These are phyloP conservation scores for Orbilia blumenaviensis DNA, from an alignment of 2,329 filamentous ascomycete species.

Conservation along the genomic window DNA sequence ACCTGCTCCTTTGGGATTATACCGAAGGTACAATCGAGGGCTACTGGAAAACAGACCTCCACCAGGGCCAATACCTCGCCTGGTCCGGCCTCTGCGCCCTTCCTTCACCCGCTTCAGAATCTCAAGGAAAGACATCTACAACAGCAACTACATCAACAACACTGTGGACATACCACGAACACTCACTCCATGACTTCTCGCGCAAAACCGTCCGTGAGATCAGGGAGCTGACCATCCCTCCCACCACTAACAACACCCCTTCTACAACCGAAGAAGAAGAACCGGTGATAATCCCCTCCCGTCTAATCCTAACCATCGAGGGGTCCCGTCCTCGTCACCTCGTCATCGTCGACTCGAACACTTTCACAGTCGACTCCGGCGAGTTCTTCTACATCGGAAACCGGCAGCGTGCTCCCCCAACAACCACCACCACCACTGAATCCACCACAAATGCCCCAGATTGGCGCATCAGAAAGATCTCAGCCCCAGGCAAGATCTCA, in stretches of 20 bases:
- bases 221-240: conserved; percentile 24
- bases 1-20: conserved; percentile 70
- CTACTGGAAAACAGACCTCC: conserved; percentile 46
- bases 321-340: conserved; percentile 37
- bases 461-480: conserved; percentile 41
- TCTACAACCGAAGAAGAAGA: neutral
- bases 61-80: conserved; percentile 70
- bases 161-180: conserved; percentile 48
- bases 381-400: conserved; percentile 49
- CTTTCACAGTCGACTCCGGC: conserved; percentile 38
- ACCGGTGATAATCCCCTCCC: conserved; percentile 5
- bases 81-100: conserved; percentile 71
- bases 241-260: too few relatives aligned
- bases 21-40: conserved; percentile 60
- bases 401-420: conserved; percentile 1
- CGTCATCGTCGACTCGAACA: conserved; percentile 35
- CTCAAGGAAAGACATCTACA: conserved; percentile 8
- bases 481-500: conserved; percentile 25
- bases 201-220: conserved; percentile 39
- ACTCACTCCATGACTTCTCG: conserved; percentile 35
- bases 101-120: conserved; percentile 55
- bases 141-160: too few relatives aligned
- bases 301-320: conserved; percentile 30
- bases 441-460: conserved; percentile 9
- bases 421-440: neutral